A percentile compares a stretch with the other conserved stretches of the same genome.
These are phyloP conservation scores for Irpex lacteus DNA, from an alignment of 1,284 basidiomycete species.

Conservation along the genomic window DNA sequence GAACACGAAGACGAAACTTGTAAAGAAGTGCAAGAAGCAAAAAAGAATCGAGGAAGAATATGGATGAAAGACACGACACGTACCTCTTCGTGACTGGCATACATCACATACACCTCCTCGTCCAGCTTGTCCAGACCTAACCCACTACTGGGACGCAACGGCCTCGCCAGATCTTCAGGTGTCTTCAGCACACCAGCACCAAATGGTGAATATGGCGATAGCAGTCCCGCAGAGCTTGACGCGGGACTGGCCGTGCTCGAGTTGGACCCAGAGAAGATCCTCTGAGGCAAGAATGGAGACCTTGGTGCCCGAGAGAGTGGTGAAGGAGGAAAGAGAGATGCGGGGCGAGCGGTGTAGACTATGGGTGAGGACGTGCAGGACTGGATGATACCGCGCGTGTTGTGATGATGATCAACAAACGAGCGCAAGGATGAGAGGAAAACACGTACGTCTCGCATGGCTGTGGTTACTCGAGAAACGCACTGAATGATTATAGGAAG, in stretches of 20 bases:
- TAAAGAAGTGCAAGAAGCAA: neutral
- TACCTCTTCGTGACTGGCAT: slow-evolving; percentile 1
- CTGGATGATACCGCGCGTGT: neutral
- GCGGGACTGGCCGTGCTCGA: no score
- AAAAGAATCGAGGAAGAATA: neutral
- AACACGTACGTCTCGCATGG: slow-evolving; percentile 1
- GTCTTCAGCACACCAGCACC: neutral
- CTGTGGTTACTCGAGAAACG: neutral
- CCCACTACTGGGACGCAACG: neutral
- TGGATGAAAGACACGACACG: neutral
- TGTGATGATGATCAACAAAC: neutral
- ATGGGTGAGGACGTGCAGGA: neutral
- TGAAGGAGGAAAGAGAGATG: neutral
- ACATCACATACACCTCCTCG: slow-evolving; percentile 2
- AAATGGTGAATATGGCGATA: neutral
- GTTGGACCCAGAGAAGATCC: no score
- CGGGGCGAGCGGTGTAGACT: neutral
- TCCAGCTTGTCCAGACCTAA: neutral
- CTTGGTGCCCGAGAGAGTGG: neutral
- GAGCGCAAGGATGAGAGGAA: neutral
- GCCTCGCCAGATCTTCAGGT: neutral
- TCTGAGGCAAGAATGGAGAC: no score
- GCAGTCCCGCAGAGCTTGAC: no score
- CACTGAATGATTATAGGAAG: neutral
- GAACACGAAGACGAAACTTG: no score